Evolutionary conservation across 2,329 filamentous ascomycete species (phyloP).

Genomic region (Trichophyton mentagrophytes): DNA sequence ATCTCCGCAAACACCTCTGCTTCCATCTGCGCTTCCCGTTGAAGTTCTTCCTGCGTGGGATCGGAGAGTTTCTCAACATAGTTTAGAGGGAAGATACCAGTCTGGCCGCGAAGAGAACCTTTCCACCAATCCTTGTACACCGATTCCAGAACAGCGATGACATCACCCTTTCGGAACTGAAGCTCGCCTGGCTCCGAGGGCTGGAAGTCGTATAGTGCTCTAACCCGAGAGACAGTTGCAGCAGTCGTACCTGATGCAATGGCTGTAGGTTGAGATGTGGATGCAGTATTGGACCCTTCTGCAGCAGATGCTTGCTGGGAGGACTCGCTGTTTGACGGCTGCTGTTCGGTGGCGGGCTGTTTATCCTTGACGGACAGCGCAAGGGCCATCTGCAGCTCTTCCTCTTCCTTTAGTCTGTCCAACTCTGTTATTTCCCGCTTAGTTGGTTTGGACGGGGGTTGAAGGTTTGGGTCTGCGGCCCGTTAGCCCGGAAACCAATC

Average conservation of each 20-base stretch:
- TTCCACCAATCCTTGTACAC: conserved; percentile 99
- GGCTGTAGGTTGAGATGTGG: conserved; percentile 37
- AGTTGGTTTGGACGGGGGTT: conserved; percentile 80
- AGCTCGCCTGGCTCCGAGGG: conserved; percentile 89
- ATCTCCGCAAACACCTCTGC: conserved; percentile 64
- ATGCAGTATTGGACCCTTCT: conserved; percentile 9
- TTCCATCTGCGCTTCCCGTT: conserved; percentile 94
- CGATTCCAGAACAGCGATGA: conserved; percentile 92
- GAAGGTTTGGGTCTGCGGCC: conserved; percentile 66
- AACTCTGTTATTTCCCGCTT: conserved; percentile 83
- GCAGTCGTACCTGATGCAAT: conserved; percentile 78
- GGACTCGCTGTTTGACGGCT: conserved; percentile 20
- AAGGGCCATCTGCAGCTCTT: conserved; percentile 91
- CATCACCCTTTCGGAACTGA: conserved; percentile 90
- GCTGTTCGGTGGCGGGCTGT: conserved; percentile 35
- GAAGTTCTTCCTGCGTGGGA: conserved; percentile 84
- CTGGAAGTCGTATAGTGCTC: conserved; percentile 86
- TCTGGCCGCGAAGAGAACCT: conserved; percentile 83
- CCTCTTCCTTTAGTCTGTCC: conserved; percentile 89
- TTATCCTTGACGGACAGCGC: conserved; percentile 89
- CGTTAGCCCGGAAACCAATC: conserved; percentile 3
- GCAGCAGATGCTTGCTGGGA: conserved; percentile 30
- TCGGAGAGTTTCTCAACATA: conserved; percentile 97
- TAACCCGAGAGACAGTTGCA: conserved; percentile 86
- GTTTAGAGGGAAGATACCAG: conserved; percentile 94